phyloP scores from a whole-genome alignment of 768 basidiomycete genomes.

The Mycena rebaudengoi region DNA sequence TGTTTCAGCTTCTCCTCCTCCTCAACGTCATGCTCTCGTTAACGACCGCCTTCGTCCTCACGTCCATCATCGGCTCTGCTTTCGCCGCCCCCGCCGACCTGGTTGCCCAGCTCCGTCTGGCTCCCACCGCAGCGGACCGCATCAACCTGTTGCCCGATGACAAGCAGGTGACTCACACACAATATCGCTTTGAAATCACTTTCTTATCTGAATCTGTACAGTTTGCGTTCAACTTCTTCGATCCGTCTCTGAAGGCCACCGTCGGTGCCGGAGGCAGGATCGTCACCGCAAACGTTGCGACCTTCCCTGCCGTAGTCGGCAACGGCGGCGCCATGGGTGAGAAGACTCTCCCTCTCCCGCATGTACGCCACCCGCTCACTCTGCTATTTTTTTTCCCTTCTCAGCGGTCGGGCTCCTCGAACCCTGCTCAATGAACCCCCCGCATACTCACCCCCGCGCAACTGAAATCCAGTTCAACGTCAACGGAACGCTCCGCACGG shows the following conservation, averaged over 20 bases:
- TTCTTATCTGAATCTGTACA: not conserved
- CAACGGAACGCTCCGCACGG: constrained; percentile 29
- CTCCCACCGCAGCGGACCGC: constrained; percentile 12
- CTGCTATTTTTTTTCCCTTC: not conserved
- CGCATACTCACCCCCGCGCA: constrained; percentile 29
- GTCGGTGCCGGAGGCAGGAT: constrained; percentile 8
- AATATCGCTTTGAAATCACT: not conserved
- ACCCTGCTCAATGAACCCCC: constrained; percentile 24
- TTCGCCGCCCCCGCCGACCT: not conserved
- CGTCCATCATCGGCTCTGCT: not conserved
- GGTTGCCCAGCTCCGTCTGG: not conserved
- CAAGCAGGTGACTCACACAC: not conserved
- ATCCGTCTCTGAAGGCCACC: not conserved
- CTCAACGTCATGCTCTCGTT: constrained; percentile 13
- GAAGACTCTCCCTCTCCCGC: not conserved
- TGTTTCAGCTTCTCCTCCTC: not conserved
- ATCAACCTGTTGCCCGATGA: constrained; percentile 10
- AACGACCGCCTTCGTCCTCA: constrained; percentile 5
- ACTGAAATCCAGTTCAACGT: constrained; percentile 29
- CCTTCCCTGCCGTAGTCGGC: constrained; percentile 27
- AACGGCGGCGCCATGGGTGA: constrained; percentile 26
- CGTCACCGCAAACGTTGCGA: constrained; percentile 17
- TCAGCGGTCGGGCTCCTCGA: constrained; percentile 24
- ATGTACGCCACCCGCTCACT: not conserved
- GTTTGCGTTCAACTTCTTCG: constrained; percentile 29